Evolutionary conservation across 306 rosid genomes (phyloP).

Genomic region (Sophora flavescens): DNA sequence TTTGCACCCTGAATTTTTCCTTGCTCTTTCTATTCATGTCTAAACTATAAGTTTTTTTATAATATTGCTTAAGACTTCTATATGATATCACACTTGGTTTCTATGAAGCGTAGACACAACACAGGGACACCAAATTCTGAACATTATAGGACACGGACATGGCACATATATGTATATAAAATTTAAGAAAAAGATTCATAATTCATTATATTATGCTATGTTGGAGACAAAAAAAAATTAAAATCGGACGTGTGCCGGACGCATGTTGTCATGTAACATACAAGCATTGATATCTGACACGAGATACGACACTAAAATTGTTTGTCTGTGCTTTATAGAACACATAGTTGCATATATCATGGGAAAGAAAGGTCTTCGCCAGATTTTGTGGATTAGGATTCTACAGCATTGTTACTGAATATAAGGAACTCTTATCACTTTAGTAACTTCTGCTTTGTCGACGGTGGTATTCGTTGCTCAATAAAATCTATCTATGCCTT

Average conservation of each 20-base stretch:
- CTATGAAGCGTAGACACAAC: not conserved
- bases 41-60: not conserved
- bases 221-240: no score
- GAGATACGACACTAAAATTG: not conserved
- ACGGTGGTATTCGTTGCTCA: slow-evolving; percentile 34
- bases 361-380: slow-evolving; percentile 18
- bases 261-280: not conserved
- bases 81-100: slow-evolving; percentile 29
- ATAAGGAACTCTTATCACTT: slow-evolving; percentile 13
- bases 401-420: slow-evolving; percentile 3
- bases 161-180: not conserved
- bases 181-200: no score
- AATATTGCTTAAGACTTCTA: not conserved
- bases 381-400: slow-evolving; percentile 29
- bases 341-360: slow-evolving; percentile 24
- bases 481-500: slow-evolving; percentile 35
- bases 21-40: not conserved
- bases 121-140: not conserved
- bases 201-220: no score
- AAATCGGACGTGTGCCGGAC: no score
- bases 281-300: not conserved
- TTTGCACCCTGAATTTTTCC: not conserved
- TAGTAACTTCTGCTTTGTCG: slow-evolving; percentile 4
- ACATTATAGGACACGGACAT: not conserved
- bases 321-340: not conserved